These are phyloP conservation scores for Cytauxzoon felis DNA, from an alignment of 169 alveolate species.

Conservation along the genomic window DNA sequence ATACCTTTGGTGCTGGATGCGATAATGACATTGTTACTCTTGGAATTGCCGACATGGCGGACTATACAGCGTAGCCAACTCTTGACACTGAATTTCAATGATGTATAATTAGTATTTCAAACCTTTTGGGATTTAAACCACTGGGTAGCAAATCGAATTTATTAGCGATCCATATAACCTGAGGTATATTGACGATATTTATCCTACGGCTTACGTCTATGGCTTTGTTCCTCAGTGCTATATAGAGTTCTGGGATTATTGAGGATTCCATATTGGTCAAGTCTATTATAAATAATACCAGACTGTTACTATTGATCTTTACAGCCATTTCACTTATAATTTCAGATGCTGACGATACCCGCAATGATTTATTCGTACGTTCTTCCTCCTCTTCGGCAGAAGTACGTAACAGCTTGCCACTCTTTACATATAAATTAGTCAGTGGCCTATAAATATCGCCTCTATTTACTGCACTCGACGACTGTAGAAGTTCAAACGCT, in stretches of 20 bases:
- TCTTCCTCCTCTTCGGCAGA: slow-evolving; percentile 32
- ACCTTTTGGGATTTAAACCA: slow-evolving; percentile 47
- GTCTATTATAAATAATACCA: slow-evolving; percentile 77
- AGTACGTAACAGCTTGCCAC: slow-evolving; percentile 14
- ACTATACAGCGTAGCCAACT: slow-evolving; percentile 81
- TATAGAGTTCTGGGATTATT: slow-evolving; percentile 80
- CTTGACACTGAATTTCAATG: slow-evolving; percentile 54
- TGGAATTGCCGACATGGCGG: slow-evolving; percentile 79
- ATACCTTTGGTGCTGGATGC: slow-evolving; percentile 66
- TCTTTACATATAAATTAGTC: neutral
- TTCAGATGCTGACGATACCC: slow-evolving; percentile 38
- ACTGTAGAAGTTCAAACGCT: neutral
- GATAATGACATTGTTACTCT: slow-evolving; percentile 72
- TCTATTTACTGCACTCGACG: slow-evolving; percentile 2
- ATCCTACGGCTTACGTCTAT: slow-evolving; percentile 58
- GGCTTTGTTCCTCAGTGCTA: slow-evolving; percentile 75
- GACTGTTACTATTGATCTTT: slow-evolving; percentile 66
- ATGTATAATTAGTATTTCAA: neutral
- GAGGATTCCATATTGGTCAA: slow-evolving; percentile 79
- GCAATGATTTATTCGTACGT: slow-evolving; percentile 4
- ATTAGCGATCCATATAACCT: slow-evolving; percentile 80
- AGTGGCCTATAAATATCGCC: neutral
- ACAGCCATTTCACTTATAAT: slow-evolving; percentile 46
- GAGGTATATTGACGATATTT: neutral
- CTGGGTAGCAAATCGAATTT: slow-evolving; percentile 80